Evolutionary conservation across 805 yeast species (phyloP), one percentile per base, ranked within the genome.

Genomic region (Metschnikowia continentalis): DNA sequence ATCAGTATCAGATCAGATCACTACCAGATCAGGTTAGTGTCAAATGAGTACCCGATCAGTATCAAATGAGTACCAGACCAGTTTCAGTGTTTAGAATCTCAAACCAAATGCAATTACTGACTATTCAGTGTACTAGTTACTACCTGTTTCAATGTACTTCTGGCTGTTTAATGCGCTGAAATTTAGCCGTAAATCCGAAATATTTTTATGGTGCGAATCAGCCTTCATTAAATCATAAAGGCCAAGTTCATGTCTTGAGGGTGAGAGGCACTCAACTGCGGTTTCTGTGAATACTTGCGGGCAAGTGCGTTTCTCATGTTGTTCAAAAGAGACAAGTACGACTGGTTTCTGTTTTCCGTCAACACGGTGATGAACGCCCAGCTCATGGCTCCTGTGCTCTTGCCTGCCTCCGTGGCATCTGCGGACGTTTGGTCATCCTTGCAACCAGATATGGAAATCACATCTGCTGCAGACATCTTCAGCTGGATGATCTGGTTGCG

Each of bases 351-450:
- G 61, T 82, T 80, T 45, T 75, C 70, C 23, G 69, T 59, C 72
- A 88, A 68, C 7, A 86, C 91, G 53, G 76, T 74, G 42, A 87
- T 74, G 60, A 89, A 87, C 0, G 95, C 85, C 69, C 81, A 86
- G 22, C 90, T 84, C 88, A 88, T 84, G 3, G 96, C 96, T 51
- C 96, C 96, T 0, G 94, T 86, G 39, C 83, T 79, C 11, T 67
- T 69, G 26, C 91, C 90, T 36, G 80, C 82, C 62, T 85, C 89
- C 19, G 71, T 73, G 0, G 96, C 86, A 66, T 88, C 96, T 6
- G 96, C 96, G 50, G 66, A 60, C 8, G 96, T 88, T 68, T 88
- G 96, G 47, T 80, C 76, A 67, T 88, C 96, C 63, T 86, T 87
- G 57, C 96, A 89, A 5, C 96, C 96, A 3, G 90, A 82, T 49